phyloP scores from a whole-genome alignment of 2,329 filamentous ascomycete genomes.

The Fusarium xyrophilum region DNA sequence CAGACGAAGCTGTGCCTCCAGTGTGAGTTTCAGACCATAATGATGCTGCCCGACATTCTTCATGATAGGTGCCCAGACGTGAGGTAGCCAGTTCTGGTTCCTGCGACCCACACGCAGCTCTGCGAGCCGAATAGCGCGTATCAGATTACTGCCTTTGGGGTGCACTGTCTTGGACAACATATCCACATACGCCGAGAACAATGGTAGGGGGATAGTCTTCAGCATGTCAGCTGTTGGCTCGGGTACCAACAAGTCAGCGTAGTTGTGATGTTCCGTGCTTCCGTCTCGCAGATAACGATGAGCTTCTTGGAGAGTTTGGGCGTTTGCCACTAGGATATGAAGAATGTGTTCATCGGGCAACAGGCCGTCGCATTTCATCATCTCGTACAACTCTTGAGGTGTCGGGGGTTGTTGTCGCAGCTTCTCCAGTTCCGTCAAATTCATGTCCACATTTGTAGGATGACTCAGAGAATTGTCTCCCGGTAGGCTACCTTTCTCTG shows the following conservation, averaged over 20 bases:
- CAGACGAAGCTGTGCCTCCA: slow-evolving; percentile 44
- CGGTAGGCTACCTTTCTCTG: slow-evolving; percentile 51
- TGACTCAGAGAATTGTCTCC: slow-evolving; percentile 66
- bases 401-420: slow-evolving; percentile 67
- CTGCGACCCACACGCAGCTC: slow-evolving; percentile 37
- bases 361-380: slow-evolving; percentile 61
- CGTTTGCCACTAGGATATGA: slow-evolving; percentile 61
- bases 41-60: slow-evolving; percentile 46
- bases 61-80: slow-evolving; percentile 46
- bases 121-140: slow-evolving; percentile 44
- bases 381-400: slow-evolving; percentile 62
- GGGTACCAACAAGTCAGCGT: slow-evolving; percentile 27
- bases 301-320: slow-evolving; percentile 55
- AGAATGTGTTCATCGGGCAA: slow-evolving; percentile 59
- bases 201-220: slow-evolving; percentile 37
- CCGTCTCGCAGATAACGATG: slow-evolving; percentile 59
- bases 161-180: slow-evolving; percentile 38
- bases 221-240: slow-evolving; percentile 38
- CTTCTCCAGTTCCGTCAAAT: slow-evolving; percentile 69
- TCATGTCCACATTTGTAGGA: slow-evolving; percentile 50
- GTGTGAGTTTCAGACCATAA: slow-evolving; percentile 38
- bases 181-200: slow-evolving; percentile 60
- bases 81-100: slow-evolving; percentile 41
- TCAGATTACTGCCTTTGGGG: slow-evolving; percentile 37
- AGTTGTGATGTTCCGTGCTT: slow-evolving; percentile 19